phyloP scores from a whole-genome alignment of 2,329 filamentous ascomycete genomes.

The Botrytis aclada region DNA sequence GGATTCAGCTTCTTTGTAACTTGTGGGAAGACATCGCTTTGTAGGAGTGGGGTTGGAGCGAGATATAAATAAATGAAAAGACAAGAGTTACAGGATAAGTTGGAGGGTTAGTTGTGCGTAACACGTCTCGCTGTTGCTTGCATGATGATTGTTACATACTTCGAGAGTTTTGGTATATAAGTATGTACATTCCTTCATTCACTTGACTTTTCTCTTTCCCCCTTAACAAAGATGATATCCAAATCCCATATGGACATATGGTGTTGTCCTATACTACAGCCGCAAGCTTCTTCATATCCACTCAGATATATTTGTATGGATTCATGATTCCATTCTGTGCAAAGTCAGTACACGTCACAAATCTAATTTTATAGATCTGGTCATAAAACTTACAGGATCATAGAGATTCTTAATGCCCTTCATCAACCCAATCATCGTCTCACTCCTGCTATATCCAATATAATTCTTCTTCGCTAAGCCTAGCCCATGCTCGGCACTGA shows the following conservation, averaged over 20 bases:
- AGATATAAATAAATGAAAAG: background rate
- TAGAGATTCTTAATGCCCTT: constrained; percentile 91
- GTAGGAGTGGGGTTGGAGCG: background rate
- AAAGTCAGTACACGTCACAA: background rate
- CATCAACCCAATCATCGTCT: constrained; percentile 87
- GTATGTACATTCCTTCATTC: background rate
- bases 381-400: constrained; percentile 70
- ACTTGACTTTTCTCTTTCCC: background rate
- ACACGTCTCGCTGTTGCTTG: background rate
- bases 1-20: background rate
- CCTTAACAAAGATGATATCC: background rate
- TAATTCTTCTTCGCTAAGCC: constrained; percentile 95
- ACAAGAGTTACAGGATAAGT: background rate
- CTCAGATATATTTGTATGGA: constrained; percentile 17
- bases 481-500: constrained; percentile 93
- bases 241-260: background rate
- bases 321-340: constrained; percentile 9
- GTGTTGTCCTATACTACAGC: background rate
- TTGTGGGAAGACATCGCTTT: background rate
- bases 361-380: background rate
- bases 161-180: background rate
- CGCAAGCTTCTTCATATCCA: background rate
- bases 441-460: constrained; percentile 86
- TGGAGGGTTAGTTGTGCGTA: background rate
- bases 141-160: background rate